phyloP scores from a whole-genome alignment of 352 stramenopile species.

The Peronospora farinosa region DNA sequence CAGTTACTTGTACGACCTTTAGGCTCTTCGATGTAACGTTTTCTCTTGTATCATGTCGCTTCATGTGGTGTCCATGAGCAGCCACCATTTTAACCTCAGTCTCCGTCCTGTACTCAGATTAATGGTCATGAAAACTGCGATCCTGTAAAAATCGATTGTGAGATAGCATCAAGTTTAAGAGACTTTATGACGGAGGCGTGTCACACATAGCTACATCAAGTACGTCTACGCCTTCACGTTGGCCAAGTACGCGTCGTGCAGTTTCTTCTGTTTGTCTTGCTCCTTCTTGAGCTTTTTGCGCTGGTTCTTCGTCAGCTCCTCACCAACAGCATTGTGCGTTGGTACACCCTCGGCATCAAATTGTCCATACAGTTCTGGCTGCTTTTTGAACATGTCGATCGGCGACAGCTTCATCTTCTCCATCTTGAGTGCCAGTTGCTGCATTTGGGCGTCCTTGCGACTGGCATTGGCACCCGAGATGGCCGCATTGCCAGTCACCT shows the following conservation, averaged over 20 bases:
- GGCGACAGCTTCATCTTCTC: constrained; percentile 89
- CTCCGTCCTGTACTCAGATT: no score
- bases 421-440: constrained; percentile 88
- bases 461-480: constrained; percentile 37
- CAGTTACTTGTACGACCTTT: constrained; percentile 15
- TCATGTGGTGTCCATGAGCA: constrained; percentile 14
- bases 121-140: neutral
- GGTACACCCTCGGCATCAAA: constrained; percentile 68
- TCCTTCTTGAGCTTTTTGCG: constrained; percentile 88
- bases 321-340: constrained; percentile 61
- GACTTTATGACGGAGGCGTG: neutral
- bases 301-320: constrained; percentile 68
- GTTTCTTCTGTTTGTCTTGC: constrained; percentile 85
- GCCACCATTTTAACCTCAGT: constrained; percentile 19
- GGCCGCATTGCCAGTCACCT: constrained; percentile 18
- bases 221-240: constrained; percentile 21
- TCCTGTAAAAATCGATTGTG: neutral
- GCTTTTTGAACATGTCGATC: constrained; percentile 71
- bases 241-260: constrained; percentile 59
- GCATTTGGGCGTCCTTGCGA: constrained; percentile 78
- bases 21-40: neutral
- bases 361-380: constrained; percentile 60
- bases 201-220: constrained; percentile 9
- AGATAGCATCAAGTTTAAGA: neutral
- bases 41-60: constrained; percentile 1